phyloP scores from a whole-genome alignment of 2,329 filamentous ascomycete species.

The Aspergillus sp. region DNA sequence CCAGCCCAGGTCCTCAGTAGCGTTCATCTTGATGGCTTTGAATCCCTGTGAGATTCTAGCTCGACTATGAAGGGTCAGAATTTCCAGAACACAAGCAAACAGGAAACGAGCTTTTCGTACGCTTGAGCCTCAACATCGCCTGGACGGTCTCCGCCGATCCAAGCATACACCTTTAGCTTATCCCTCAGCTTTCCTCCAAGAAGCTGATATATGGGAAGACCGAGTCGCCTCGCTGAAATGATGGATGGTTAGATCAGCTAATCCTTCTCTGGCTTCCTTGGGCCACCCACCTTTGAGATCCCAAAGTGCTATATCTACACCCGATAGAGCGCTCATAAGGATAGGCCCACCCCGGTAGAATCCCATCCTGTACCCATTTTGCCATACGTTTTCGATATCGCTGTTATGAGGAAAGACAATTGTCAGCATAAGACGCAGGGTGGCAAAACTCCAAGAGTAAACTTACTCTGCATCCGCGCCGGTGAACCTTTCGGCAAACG shows the following conservation, averaged over 20 bases:
- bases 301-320: slow-evolving; percentile 79
- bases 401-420: slow-evolving; percentile 43
- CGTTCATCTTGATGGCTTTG: slow-evolving; percentile 72
- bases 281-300: slow-evolving; percentile 63
- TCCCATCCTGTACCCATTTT: slow-evolving; percentile 55
- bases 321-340: slow-evolving; percentile 75
- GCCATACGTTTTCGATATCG: slow-evolving; percentile 82
- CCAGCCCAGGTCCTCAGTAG: slow-evolving; percentile 73
- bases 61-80: not conserved
- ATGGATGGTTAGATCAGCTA: not conserved
- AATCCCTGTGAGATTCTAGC: slow-evolving; percentile 42
- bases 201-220: slow-evolving; percentile 70
- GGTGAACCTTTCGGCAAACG: slow-evolving; percentile 26
- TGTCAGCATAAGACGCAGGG: slow-evolving; percentile 43
- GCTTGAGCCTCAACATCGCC: slow-evolving; percentile 62
- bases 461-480: slow-evolving; percentile 3
- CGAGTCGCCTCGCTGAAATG: slow-evolving; percentile 48
- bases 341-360: slow-evolving; percentile 80
- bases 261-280: not conserved
- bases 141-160: slow-evolving; percentile 75
- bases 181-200: slow-evolving; percentile 71
- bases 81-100: not conserved
- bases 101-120: not conserved
- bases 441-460: slow-evolving; percentile 44
- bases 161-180: slow-evolving; percentile 71